phyloP scores from a whole-genome alignment of 305 asterid genomes.

The Plantago lanceolata region DNA sequence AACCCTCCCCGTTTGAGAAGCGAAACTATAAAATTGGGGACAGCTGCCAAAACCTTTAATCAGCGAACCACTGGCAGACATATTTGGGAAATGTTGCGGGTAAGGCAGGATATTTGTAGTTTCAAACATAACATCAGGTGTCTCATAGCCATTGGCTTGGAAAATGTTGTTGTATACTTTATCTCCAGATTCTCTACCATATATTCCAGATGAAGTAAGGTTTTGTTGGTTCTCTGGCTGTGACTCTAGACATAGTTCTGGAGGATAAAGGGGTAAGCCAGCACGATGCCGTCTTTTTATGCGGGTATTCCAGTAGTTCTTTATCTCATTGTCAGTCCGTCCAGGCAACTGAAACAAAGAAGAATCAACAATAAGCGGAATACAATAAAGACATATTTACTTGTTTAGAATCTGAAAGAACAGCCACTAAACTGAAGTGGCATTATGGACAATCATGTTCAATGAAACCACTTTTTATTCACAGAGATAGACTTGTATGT shows the following conservation, averaged over 20 bases:
- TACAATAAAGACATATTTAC: slow-evolving; percentile 6
- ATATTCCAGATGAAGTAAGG: slow-evolving; percentile 32
- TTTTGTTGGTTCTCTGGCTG: slow-evolving; percentile 34
- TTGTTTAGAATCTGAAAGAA: slow-evolving; percentile 8
- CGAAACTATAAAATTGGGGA: slow-evolving; percentile 37
- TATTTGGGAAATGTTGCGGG: slow-evolving; percentile 30
- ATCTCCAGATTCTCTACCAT: slow-evolving; percentile 41
- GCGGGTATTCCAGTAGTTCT: slow-evolving; percentile 67
- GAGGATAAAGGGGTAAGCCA: slow-evolving; percentile 62
- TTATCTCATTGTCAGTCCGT: slow-evolving; percentile 67
- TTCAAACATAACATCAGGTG: slow-evolving; percentile 41
- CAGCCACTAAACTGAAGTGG: slow-evolving; percentile 8
- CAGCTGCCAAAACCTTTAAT: slow-evolving; percentile 30
- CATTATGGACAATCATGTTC: not conserved
- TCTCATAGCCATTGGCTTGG: slow-evolving; percentile 36
- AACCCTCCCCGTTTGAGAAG: slow-evolving; percentile 32
- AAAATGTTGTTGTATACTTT: slow-evolving; percentile 34
- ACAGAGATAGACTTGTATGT: not conserved
- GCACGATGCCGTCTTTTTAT: slow-evolving; percentile 68
- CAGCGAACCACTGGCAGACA: slow-evolving; percentile 30
- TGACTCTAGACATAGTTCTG: slow-evolving; percentile 39
- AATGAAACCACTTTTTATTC: not conserved
- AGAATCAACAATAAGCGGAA: not conserved
- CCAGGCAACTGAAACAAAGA: slow-evolving; percentile 52
- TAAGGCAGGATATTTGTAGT: slow-evolving; percentile 33